Conservation (phyloP, 768 basidiomycete species). For the Chalciporus pseudorubinellus region DNA sequence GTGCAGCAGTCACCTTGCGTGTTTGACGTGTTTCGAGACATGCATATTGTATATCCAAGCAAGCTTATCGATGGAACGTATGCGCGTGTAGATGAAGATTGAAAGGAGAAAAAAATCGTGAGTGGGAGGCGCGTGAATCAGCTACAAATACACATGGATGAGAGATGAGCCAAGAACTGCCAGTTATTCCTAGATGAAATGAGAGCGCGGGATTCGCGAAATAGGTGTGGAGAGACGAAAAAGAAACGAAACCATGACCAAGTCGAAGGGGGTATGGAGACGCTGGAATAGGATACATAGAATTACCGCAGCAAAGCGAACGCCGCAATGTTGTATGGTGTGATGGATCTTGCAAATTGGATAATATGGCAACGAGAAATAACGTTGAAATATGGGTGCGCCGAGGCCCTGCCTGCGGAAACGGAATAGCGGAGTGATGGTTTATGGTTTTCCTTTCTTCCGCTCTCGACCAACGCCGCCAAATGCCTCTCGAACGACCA, state of each 20-base stretch:
- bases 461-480: constrained; percentile 81
- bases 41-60: constrained; percentile 20
- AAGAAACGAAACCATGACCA: background rate
- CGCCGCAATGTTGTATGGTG: constrained; percentile 2
- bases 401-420: background rate
- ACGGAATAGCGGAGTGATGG: background rate
- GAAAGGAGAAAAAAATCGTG: background rate
- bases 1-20: too few relatives aligned
- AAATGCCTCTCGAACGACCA: constrained; percentile 90
- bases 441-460: constrained; percentile 69
- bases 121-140: constrained; percentile 13
- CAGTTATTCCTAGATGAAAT: constrained; percentile 2
- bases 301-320: constrained; percentile 10
- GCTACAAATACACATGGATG: constrained; percentile 26
- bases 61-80: constrained; percentile 7
- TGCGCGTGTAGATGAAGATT: background rate
- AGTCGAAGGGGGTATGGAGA: constrained; percentile 10
- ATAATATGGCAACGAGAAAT: constrained; percentile 17
- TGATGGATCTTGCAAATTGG: constrained; percentile 11
- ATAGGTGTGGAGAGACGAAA: background rate
- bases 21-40: constrained; percentile 7
- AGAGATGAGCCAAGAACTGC: constrained; percentile 7
- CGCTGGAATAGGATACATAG: constrained; percentile 15
- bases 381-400: background rate
- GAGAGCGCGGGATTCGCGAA: background rate